Base-by-base conservation (phyloP, 345 rosid genomes). In the Arabidopsis arenosa region DNA sequence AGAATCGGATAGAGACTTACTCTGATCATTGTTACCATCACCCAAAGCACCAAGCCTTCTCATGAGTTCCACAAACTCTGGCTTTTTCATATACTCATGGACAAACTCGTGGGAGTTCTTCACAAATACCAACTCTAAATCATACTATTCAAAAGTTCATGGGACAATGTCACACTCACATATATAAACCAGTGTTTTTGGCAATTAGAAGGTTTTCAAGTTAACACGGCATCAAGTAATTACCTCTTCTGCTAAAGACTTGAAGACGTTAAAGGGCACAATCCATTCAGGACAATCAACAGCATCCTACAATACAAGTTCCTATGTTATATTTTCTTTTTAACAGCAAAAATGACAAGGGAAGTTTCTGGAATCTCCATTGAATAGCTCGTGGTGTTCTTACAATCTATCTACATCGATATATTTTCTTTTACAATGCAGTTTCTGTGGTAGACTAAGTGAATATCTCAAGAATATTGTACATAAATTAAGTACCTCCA, bases 271-370 rank as follows among this genome's bases (percentile, higher is more conserved):
- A 74, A 95, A 90, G 60, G 97, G 98, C 52, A 95, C 99, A 72
- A 95, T 87, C 99, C 97, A 95, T 83, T 95, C 99, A 58, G 98
- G 98, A 73, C 98, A 89, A 78, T 90, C 99, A 3, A 95, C 97
- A 63, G 98, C 98, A 88, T 95, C 99, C 99, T 92, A 83, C 75
- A 81, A 58, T 23, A 47, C 68, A 75, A 59, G 47, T 39, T 58
- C 13, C 54, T 6, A 32, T 63, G 60, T 70, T 55, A 68, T 26
- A 23, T 43, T 15, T 45, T 48, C 59, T 23, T 47, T 4, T 14
- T 7, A 14, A 54, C 56, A 73, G 10, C 7, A 40, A 51, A 51
- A 40, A 12, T 52, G 14, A 51, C 36, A 55, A 7, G 9, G 21
- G 53, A 40, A 41, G 23, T 18, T 53, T 53, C 12, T 74, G 26